Conservation (phyloP, 495 filamentous ascomycete species). For the Neurospora discreta region DNA sequence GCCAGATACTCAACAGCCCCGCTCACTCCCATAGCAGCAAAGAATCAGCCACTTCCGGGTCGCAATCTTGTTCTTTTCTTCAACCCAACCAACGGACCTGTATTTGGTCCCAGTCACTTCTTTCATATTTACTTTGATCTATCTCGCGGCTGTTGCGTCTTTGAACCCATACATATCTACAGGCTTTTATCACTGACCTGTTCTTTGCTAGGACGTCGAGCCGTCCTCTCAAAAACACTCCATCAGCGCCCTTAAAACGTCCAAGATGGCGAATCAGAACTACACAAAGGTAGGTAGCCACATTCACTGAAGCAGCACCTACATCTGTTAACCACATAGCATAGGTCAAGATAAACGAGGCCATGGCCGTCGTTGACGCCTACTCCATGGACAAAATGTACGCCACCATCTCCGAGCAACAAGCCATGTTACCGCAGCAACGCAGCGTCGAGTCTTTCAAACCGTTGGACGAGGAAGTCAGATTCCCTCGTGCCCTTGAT, state of each 20-base stretch:
- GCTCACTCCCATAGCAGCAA: neutral
- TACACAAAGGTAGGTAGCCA: constrained; percentile 27
- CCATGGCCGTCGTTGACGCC: constrained; percentile 20
- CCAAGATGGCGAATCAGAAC: constrained; percentile 39
- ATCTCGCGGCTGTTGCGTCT: neutral
- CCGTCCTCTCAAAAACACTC: constrained; percentile 28
- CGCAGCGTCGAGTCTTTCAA: constrained; percentile 31
- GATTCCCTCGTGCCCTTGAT: constrained; percentile 27
- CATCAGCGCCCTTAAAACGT: constrained; percentile 31
- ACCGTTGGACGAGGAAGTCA: constrained; percentile 30
- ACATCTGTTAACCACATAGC: neutral
- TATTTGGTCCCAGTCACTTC: neutral
- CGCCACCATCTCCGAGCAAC: constrained; percentile 58
- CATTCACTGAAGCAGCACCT: constrained; percentile 25
- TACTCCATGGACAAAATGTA: constrained; percentile 50
- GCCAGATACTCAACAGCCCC: neutral
- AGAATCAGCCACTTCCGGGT: neutral
- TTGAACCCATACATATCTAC: neutral
- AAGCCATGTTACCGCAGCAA: constrained; percentile 44
- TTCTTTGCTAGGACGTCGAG: neutral
- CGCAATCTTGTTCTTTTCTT: neutral
- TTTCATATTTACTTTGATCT: neutral
- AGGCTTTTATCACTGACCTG: neutral
- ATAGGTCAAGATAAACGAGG: constrained; percentile 32
- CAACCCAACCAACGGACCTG: neutral